Evolutionary conservation across 2,329 filamentous ascomycete species (phyloP), one percentile per base, ranked within the genome.

Genomic region (Ambrosiella xylebori): DNA sequence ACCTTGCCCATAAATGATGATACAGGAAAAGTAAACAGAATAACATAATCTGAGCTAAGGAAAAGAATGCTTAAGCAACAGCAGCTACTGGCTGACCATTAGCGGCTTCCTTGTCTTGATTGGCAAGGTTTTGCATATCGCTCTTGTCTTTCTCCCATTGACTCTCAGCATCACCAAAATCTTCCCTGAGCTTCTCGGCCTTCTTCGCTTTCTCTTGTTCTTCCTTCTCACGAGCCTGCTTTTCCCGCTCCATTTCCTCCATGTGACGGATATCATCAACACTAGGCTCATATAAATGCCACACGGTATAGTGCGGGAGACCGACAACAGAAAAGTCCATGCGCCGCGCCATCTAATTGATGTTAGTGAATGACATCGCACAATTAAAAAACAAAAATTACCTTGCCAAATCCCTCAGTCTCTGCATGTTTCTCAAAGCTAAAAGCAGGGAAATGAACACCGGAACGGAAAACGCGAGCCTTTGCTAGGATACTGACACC

Each of bases 271-370:
- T 87, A 66, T 98, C 93, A 66, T 98, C 93, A 13, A 96, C 87
- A 65, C 88, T 95, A n/a, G 93, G 93, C 71, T 98, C 93, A 74
- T 98, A 98, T 66, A 98, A 76, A 82, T 98, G 93, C 93, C 93
- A 98, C 63, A 98, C 96, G 0, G 89, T 95, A 70, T 98, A 98
- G 68, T 98, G 93, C 6, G 93, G 93, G 52, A 98, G 77, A 38
- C 93, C 93, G 60, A 98, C 86, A 15, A 98, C 93, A 0, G 90
- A 95, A 67, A 88, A 97, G 61, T 86, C 78, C 93, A 98, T 97
- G 61, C 88, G 84, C 70, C 88, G 93, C 13, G 93, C 88, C 93
- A 98, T 98, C 90, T 95, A 27, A 27, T 27, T 27, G 27, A 27
- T 37, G 54, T 51, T 61, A 66, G 19, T 66, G 57, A 19, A 38